Evolutionary conservation across 352 stramenopile species (phyloP), one percentile per base, ranked within the genome.

Genomic region (Blastocystis sp.): DNA sequence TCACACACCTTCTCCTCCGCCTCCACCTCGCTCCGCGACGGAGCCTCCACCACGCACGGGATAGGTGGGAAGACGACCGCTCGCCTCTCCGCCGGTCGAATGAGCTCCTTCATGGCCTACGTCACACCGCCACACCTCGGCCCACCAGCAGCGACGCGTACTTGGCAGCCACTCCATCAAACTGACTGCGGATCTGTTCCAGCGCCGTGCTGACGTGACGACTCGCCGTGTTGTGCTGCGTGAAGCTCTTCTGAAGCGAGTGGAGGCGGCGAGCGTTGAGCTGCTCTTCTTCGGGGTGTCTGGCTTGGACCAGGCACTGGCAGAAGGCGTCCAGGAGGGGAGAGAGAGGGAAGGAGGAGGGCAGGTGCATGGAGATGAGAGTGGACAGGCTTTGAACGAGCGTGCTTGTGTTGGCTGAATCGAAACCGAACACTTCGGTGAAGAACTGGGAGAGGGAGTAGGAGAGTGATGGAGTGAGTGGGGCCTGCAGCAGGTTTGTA

Each of bases 361-460:
- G 74, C 54, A 84, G 38, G 9, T 28, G n/a, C 10, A 84, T 28
- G 28, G 24, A 34, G 28, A 24, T 59, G 24, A 84, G 74, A 43
- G 14, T 21, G 10, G 40, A 70, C 2, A 84, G 11, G 0, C 57
- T 19, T 6, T 62, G 19, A 3, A 70, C 24, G 28, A 84, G 40
- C 14, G 52, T 34, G 10, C 34, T 52, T 10, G 24, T 60, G 28
- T 76, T 14, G 19, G 11, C 17, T 24, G 38, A 28, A n/a, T 11
- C 11, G 61, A 68, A 84, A 24, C 40, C 34, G 28, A 34, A 48
- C 3, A 84, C 7, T 45, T 57, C 34, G 14, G 60, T 38, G 6
- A 84, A 69, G 14, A 84, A 84, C 52, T 42, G 74, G n/a, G 6
- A 3, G 6, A 68, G n/a, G n/a, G 66, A 40, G 48, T 76, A 76